phyloP scores from a whole-genome alignment of 164 flowering plant species.

The Vitis amurensis region DNA sequence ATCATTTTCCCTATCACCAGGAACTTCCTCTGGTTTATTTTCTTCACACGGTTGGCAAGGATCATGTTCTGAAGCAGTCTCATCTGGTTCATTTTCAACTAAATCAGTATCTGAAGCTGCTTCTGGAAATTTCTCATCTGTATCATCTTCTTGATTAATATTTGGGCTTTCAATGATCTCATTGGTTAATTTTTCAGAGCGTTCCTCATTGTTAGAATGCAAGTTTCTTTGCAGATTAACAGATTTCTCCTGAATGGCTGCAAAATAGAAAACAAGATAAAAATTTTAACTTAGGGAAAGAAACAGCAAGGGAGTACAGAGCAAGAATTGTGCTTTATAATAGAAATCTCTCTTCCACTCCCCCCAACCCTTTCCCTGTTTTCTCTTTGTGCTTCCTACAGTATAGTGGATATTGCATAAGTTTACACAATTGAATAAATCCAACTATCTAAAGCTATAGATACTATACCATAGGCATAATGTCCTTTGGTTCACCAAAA shows the following conservation, averaged over 20 bases:
- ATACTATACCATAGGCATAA: not conserved
- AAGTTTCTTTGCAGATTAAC: conserved; percentile 6
- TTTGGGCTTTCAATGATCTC: conserved; percentile 18
- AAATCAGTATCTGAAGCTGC: conserved; percentile 32
- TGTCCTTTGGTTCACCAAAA: not conserved
- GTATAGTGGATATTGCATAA: too few relatives aligned
- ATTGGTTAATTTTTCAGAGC: conserved; percentile 6
- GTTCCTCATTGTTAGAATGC: conserved; percentile 6
- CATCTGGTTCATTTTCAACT: conserved; percentile 30
- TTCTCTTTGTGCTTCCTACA: too few relatives aligned
- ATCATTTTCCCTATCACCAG: conserved; percentile 29
- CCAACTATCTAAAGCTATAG: too few relatives aligned
- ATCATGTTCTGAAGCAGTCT: conserved; percentile 28
- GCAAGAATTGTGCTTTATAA: not conserved
- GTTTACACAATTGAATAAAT: too few relatives aligned
- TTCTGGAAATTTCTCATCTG: conserved; percentile 25
- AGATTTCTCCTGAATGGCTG: conserved; percentile 40
- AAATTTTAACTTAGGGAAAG: not conserved
- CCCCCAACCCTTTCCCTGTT: too few relatives aligned
- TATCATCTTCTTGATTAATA: conserved; percentile 12
- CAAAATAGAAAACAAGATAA: conserved; percentile 2
- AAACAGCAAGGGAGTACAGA: not conserved
- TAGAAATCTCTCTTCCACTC: too few relatives aligned
- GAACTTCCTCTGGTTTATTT: conserved; percentile 27
- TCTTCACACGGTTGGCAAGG: conserved; percentile 22